Percentiles rank a stretch among this genome's conserved stretches.
Conservation (phyloP, 2,329 filamentous ascomycete genomes). For the Exophiala dermatitidis region DNA sequence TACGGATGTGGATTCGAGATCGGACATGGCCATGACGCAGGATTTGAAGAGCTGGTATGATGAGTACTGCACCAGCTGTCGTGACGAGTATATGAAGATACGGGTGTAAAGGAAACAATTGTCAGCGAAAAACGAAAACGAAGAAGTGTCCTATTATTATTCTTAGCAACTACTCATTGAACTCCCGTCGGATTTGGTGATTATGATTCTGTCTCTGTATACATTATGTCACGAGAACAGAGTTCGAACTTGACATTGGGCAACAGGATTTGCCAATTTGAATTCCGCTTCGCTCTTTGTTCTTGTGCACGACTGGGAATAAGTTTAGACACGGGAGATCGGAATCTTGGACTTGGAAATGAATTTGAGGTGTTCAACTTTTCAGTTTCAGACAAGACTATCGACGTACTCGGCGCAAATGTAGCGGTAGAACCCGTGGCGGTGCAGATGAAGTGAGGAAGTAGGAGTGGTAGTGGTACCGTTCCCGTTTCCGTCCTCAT, state of each 20-base stretch:
- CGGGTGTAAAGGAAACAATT: constrained; percentile 1
- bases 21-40: constrained; percentile 20
- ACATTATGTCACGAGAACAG: no score
- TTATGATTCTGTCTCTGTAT: no score
- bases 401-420: constrained; percentile 19
- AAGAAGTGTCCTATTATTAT: background rate
- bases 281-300: no score
- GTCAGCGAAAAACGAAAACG: background rate
- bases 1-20: background rate
- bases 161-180: no score
- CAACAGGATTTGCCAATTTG: no score
- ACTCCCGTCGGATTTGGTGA: no score
- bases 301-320: no score
- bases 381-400: constrained; percentile 4
- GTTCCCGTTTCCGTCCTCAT: background rate
- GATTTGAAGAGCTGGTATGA: constrained; percentile 45
- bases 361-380: no score
- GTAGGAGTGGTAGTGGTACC: background rate
- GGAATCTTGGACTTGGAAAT: no score
- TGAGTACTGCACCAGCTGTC: constrained; percentile 58
- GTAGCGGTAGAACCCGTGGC: constrained; percentile 14
- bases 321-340: no score
- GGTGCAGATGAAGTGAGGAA: background rate
- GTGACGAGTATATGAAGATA: constrained; percentile 24
- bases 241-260: no score